Conservation (phyloP, 176 grass and related monocot species). For the Miscanthus lutarioriparius region DNA sequence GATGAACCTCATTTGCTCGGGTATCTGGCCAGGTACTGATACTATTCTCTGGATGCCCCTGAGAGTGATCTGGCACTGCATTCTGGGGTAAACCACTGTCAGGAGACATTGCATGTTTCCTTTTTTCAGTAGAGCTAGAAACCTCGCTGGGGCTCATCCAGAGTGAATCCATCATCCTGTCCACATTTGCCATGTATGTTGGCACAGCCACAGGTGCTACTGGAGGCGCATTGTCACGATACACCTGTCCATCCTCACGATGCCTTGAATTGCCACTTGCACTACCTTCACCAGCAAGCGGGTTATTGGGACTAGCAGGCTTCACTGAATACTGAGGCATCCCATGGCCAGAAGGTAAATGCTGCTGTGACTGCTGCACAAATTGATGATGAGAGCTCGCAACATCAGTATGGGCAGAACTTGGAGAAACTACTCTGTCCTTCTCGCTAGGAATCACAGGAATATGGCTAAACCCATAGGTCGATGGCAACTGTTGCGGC, state of each 20-base stretch:
- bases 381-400: conserved; percentile 30
- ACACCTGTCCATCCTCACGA: conserved; percentile 44
- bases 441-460: conserved; percentile 45
- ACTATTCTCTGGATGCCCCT: conserved; percentile 30
- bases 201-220: conserved; percentile 44
- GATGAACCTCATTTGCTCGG: conserved; percentile 33
- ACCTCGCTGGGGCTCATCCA: conserved; percentile 36
- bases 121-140: conserved; percentile 43
- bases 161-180: conserved; percentile 64
- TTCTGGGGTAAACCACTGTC: conserved; percentile 50
- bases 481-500: conserved; percentile 36
- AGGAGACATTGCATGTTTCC: conserved; percentile 34
- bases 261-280: conserved; percentile 48
- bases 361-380: conserved; percentile 26
- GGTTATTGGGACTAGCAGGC: conserved; percentile 32
- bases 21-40: conserved; percentile 15
- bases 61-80: conserved; percentile 39
- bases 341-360: conserved; percentile 38
- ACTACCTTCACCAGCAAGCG: conserved; percentile 52
- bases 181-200: conserved; percentile 49
- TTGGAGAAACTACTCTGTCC: conserved; percentile 48
- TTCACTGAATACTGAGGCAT: conserved; percentile 44
- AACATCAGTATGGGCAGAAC: conserved; percentile 37
- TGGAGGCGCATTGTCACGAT: conserved; percentile 32
- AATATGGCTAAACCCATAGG: conserved; percentile 53